Evolutionary conservation across 2,329 filamentous ascomycete genomes (phyloP).

Genomic region (Polychaeton citri): DNA sequence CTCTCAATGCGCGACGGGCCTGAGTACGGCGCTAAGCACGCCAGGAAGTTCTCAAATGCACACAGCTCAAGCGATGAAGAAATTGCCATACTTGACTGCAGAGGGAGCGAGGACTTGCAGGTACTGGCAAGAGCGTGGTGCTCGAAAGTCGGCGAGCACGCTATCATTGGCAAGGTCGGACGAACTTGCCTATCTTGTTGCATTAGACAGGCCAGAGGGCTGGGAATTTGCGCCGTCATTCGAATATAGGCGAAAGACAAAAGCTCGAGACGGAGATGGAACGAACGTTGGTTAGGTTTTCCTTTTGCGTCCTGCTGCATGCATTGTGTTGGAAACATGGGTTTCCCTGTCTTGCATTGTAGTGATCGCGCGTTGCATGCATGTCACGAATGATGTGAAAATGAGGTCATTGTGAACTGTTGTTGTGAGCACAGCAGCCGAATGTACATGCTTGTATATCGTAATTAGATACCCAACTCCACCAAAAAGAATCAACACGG

Average conservation of each 20-base stretch:
- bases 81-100: slow-evolving; percentile 32
- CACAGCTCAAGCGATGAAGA: slow-evolving; percentile 10
- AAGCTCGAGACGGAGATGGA: too few species aligned
- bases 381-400: too few species aligned
- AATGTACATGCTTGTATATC: too few species aligned
- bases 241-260: slow-evolving; percentile 19
- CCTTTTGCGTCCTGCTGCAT: too few species aligned
- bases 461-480: too few species aligned
- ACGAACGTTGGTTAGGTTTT: too few species aligned
- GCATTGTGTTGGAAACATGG: too few species aligned
- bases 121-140: slow-evolving; percentile 60
- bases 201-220: slow-evolving; percentile 58
- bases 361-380: too few species aligned
- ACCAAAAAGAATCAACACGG: too few species aligned
- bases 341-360: too few species aligned
- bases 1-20: slow-evolving; percentile 5
- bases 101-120: slow-evolving; percentile 52
- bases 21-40: background rate
- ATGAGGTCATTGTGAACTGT: too few species aligned
- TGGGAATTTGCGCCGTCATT: slow-evolving; percentile 56
- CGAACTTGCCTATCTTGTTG: slow-evolving; percentile 62
- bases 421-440: too few species aligned
- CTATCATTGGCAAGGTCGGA: slow-evolving; percentile 52
- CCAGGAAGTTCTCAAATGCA: background rate
- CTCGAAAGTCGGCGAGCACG: slow-evolving; percentile 61